Evolutionary conservation across 2,329 filamentous ascomycete genomes (phyloP).

Genomic region (Nannizziopsis arthrosporioides): DNA sequence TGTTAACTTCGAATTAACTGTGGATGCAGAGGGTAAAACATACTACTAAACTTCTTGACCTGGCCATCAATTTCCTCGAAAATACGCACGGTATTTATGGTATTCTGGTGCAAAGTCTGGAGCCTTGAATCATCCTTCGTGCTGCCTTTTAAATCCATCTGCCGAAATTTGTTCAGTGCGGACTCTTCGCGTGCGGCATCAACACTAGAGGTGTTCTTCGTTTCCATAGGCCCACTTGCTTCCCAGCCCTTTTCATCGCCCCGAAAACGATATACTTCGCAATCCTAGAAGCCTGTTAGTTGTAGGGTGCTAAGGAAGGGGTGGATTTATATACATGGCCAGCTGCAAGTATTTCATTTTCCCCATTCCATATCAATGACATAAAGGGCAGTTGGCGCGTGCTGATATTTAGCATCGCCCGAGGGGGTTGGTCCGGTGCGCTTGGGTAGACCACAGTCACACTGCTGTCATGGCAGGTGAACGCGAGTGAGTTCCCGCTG

Average conservation of each 20-base stretch:
- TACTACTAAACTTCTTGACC: conserved; percentile 77
- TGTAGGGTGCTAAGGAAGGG: background rate
- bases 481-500: conserved; percentile 82
- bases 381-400: conserved; percentile 88
- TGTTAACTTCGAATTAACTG: conserved; percentile 12
- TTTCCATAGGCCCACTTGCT: conserved; percentile 67
- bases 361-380: conserved; percentile 81
- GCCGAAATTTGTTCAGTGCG: conserved; percentile 92
- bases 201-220: conserved; percentile 51
- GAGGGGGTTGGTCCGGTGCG: conserved; percentile 78
- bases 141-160: conserved; percentile 98
- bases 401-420: conserved; percentile 77
- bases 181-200: conserved; percentile 66
- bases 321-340: conserved; percentile 52
- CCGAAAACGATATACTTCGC: conserved; percentile 78
- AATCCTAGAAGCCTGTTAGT: conserved; percentile 39
- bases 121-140: conserved; percentile 83
- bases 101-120: conserved; percentile 94
- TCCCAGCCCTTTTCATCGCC: conserved; percentile 74
- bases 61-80: conserved; percentile 55
- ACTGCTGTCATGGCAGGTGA: conserved; percentile 89
- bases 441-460: conserved; percentile 93
- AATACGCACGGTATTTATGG: conserved; percentile 69
- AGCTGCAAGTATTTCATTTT: conserved; percentile 87
- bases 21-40: conserved; percentile 30